A percentile compares a stretch with the other conserved stretches of the same genome.
Evolutionary conservation across 441 rosid genomes (phyloP).

Genomic region (Croton setiger): DNA sequence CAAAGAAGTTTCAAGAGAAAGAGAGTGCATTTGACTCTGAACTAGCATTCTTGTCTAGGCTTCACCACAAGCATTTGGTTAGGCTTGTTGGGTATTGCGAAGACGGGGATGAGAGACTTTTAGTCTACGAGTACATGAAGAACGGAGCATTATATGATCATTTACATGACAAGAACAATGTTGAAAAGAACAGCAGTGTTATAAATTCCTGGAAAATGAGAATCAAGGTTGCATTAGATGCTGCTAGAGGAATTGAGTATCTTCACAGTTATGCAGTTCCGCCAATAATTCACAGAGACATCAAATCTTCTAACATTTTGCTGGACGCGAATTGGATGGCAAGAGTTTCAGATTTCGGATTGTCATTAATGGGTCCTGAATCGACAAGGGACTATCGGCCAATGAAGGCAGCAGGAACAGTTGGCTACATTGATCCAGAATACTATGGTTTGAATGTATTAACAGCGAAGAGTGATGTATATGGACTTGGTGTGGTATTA

Average conservation of each 20-base stretch:
- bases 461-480: slow-evolving; percentile 86
- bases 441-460: slow-evolving; percentile 65
- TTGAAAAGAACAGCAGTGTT: slow-evolving; percentile 44
- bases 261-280: slow-evolving; percentile 93
- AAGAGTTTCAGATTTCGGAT: slow-evolving; percentile 84
- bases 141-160: slow-evolving; percentile 84
- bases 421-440: slow-evolving; percentile 95
- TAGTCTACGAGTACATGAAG: slow-evolving; percentile 87
- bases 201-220: slow-evolving; percentile 81
- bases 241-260: slow-evolving; percentile 89
- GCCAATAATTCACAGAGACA: slow-evolving; percentile 79
- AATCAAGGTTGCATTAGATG: slow-evolving; percentile 77
- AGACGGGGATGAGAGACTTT: slow-evolving; percentile 69
- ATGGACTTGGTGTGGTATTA: slow-evolving; percentile 80
- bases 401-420: slow-evolving; percentile 77
- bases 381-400: slow-evolving; percentile 42
- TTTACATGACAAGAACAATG: slow-evolving; percentile 55
- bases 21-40: slow-evolving; percentile 90
- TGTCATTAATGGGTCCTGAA: slow-evolving; percentile 72
- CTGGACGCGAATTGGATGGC: slow-evolving; percentile 73
- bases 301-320: slow-evolving; percentile 88
- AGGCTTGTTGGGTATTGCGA: slow-evolving; percentile 86
- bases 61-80: slow-evolving; percentile 87
- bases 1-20: slow-evolving; percentile 64
- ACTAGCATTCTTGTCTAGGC: slow-evolving; percentile 65